Base-by-base conservation (phyloP, 306 rosid species). In the Pueraria montana region DNA sequence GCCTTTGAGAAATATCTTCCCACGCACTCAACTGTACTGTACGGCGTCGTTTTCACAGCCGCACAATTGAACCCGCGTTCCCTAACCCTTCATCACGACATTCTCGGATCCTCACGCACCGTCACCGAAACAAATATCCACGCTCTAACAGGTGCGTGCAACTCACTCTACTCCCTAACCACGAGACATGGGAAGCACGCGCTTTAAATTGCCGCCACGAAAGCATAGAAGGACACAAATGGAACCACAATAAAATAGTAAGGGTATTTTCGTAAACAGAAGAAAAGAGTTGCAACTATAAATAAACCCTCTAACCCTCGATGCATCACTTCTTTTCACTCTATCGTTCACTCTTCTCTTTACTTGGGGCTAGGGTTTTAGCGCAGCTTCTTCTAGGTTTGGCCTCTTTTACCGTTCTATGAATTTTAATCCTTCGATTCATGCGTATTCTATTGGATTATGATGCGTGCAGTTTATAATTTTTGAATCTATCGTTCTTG, bases 291-390 rank as follows among this genome's bases (percentile, higher is more conserved):
- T 11, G 4, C 14, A 12, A 0, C 26, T 82, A 32, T 40, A 76
- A n/a, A n/a, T 24, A 82, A 40, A 3, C 58, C 81, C 72, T 27
- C 62, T 8, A 14, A 66, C 64, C 72, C 69, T 18, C 16, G 0
- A 11, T 4, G n/a, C 1, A 0, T 43, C 13, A 8, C 32, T 55
- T 11, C 36, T 36, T 18, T 45, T 11, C 38, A 1, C 79, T 14
- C 32, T 3, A 2, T 13, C 13, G 48, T 8, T 0, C 43, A 6
- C 42, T n/a, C 6, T 10, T 2, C 20, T 21, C 20, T 5, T 18
- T n/a, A n/a, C 10, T 17, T 20, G 78, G 73, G 66, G 78, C 82
- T 55, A 76, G 86, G 82, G 82, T 83, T 83, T 11, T n/a, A 58
- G 8, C 48, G n/a, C 70, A 43, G 59, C 49, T 23, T 30, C 17